phyloP scores from a whole-genome alignment of 2,329 filamentous ascomycete species.

The Endoconidiophora laricicola region DNA sequence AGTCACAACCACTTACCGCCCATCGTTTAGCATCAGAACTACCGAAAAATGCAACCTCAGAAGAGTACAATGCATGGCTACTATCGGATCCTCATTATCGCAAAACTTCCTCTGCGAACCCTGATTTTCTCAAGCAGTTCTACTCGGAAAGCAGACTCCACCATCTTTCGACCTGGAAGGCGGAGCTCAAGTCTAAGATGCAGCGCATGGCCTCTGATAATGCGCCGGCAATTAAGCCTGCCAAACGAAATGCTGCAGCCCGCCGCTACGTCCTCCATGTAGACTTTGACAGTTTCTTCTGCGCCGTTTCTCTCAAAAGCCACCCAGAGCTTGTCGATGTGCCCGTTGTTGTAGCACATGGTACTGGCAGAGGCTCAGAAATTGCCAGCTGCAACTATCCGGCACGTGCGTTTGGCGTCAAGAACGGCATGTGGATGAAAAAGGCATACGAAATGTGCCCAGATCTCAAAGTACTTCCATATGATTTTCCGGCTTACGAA shows the following conservation, averaged over 20 bases:
- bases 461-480: slow-evolving; percentile 75
- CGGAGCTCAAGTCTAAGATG: slow-evolving; percentile 76
- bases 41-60: slow-evolving; percentile 59
- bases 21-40: slow-evolving; percentile 1
- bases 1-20: background rate
- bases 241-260: slow-evolving; percentile 41
- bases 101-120: slow-evolving; percentile 82
- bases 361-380: slow-evolving; percentile 69
- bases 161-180: slow-evolving; percentile 93
- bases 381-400: slow-evolving; percentile 97
- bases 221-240: slow-evolving; percentile 24
- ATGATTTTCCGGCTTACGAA: slow-evolving; percentile 91
- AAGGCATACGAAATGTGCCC: slow-evolving; percentile 68
- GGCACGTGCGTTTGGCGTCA: slow-evolving; percentile 70
- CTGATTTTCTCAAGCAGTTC: slow-evolving; percentile 83
- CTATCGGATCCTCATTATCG: slow-evolving; percentile 71
- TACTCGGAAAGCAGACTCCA: slow-evolving; percentile 91
- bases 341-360: slow-evolving; percentile 79
- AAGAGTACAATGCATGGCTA: slow-evolving; percentile 79
- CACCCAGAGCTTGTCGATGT: slow-evolving; percentile 60
- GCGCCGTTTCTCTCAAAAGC: slow-evolving; percentile 69
- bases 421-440: slow-evolving; percentile 99
- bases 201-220: slow-evolving; percentile 66
- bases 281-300: slow-evolving; percentile 98
- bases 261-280: slow-evolving; percentile 83